These are phyloP conservation scores for Coemansia reversa DNA, from an alignment of 192 early-diverging fungal genomes.

Conservation along the genomic window DNA sequence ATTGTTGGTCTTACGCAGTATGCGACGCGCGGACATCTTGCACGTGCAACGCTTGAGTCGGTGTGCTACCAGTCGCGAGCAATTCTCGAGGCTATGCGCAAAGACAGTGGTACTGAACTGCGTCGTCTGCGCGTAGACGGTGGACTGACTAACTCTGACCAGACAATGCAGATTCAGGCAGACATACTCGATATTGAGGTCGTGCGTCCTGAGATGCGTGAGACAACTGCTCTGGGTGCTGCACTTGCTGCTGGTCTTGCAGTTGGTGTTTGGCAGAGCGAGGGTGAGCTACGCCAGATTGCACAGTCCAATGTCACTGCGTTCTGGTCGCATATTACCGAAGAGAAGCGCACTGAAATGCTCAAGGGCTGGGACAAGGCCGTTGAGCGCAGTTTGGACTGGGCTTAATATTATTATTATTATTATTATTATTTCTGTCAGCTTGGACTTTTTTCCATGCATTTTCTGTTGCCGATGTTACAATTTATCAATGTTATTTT, in stretches of 20 bases:
- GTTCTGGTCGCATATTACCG: conserved; percentile 52
- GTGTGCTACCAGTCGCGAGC: conserved; percentile 89
- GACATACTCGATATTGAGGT: conserved; percentile 80
- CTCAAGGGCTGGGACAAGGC: conserved; percentile 74
- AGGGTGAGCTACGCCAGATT: conserved; percentile 58
- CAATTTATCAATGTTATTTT: neutral
- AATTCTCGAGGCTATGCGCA: conserved; percentile 87
- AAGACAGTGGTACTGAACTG: conserved; percentile 68
- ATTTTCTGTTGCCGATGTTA: neutral
- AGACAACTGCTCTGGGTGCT: conserved; percentile 90
- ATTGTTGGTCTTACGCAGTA: conserved; percentile 89
- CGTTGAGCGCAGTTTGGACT: conserved; percentile 66
- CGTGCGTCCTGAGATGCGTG: conserved; percentile 79
- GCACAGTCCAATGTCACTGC: conserved; percentile 52
- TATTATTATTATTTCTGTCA: neutral
- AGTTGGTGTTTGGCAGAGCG: conserved; percentile 62
- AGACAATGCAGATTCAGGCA: conserved; percentile 91
- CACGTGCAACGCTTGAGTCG: conserved; percentile 84
- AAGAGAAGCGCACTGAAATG: conserved; percentile 61
- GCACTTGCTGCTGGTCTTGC: conserved; percentile 86
- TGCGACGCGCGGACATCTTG: conserved; percentile 80
- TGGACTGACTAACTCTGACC: conserved; percentile 87
- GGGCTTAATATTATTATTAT: conserved; percentile 51
- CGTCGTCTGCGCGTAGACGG: conserved; percentile 86
- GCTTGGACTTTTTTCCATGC: too few species aligned